Evolutionary conservation across 352 stramenopile genomes (phyloP).

Genomic region (Globisporangium spiculum): DNA sequence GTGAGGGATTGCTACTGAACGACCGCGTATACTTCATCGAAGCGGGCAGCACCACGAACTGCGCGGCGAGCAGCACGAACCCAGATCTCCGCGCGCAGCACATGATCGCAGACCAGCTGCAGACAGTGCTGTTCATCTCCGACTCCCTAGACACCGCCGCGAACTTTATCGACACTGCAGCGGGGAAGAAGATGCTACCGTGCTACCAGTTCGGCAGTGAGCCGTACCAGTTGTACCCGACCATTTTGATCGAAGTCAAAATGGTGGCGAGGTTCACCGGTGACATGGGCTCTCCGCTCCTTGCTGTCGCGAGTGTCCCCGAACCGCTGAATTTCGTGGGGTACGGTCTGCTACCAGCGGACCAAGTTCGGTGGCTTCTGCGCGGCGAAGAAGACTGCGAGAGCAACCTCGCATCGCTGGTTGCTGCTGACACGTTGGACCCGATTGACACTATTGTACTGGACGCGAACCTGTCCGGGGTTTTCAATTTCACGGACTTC

Average conservation of each 20-base stretch:
- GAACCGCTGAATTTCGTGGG: conserved; percentile 61
- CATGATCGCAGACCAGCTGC: conserved; percentile 26
- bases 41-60: conserved; percentile 28
- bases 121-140: conserved; percentile 42
- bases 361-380: conserved; percentile 58
- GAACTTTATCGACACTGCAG: conserved; percentile 35
- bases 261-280: conserved; percentile 52
- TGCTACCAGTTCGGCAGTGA: conserved; percentile 67
- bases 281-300: conserved; percentile 32
- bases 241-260: conserved; percentile 45
- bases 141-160: conserved; percentile 19
- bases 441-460: conserved; percentile 40
- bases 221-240: conserved; percentile 52
- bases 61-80: conserved; percentile 32
- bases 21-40: conserved; percentile 65
- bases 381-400: conserved; percentile 52
- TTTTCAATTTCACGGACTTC: conserved; percentile 47
- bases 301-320: conserved; percentile 54
- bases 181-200: conserved; percentile 35
- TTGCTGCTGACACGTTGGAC: conserved; percentile 21
- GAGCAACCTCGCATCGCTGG: conserved; percentile 39
- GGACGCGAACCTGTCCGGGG: conserved; percentile 22
- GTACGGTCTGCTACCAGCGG: conserved; percentile 34
- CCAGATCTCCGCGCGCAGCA: conserved; percentile 31
- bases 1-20: conserved; percentile 47